Percentiles rank a stretch among this genome's conserved stretches.
Evolutionary conservation across 495 filamentous ascomycete species (phyloP).

Genomic region (Xylaria cubensis): DNA sequence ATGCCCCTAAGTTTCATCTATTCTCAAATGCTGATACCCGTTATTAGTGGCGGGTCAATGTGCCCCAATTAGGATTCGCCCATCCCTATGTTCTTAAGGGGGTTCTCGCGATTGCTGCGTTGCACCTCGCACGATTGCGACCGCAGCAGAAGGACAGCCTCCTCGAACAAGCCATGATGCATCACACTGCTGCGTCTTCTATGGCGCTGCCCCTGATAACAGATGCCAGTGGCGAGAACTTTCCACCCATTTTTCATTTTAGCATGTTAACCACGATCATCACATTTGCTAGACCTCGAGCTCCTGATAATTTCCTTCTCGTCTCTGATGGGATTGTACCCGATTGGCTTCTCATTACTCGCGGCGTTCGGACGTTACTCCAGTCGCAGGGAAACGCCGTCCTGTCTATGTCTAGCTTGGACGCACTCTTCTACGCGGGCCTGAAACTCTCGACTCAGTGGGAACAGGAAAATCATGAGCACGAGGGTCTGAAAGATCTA

Average conservation of each 20-base stretch:
- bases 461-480: slow-evolving; percentile 25
- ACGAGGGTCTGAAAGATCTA: slow-evolving; percentile 36
- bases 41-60: slow-evolving; percentile 39
- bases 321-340: slow-evolving; percentile 47
- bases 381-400: slow-evolving; percentile 35
- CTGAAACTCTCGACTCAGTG: slow-evolving; percentile 29
- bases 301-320: slow-evolving; percentile 49
- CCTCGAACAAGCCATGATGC: slow-evolving; percentile 54
- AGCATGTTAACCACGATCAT: slow-evolving; percentile 58
- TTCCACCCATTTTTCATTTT: slow-evolving; percentile 59
- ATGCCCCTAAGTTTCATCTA: background rate
- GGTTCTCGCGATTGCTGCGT: slow-evolving; percentile 57
- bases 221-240: slow-evolving; percentile 54
- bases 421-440: slow-evolving; percentile 43
- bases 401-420: slow-evolving; percentile 31
- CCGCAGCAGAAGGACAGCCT: slow-evolving; percentile 47
- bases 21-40: background rate
- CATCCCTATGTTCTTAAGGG: slow-evolving; percentile 59
- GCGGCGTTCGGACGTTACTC: slow-evolving; percentile 48
- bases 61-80: slow-evolving; percentile 55
- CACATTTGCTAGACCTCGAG: slow-evolving; percentile 54
- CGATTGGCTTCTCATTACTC: slow-evolving; percentile 50
- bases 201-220: slow-evolving; percentile 54
- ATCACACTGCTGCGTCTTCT: slow-evolving; percentile 55
- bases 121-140: slow-evolving; percentile 56